Percentiles rank a stretch among this genome's conserved stretches.
Evolutionary conservation across 805 yeast species (phyloP).

Genomic region (Wickerhamiella sorbophila): DNA sequence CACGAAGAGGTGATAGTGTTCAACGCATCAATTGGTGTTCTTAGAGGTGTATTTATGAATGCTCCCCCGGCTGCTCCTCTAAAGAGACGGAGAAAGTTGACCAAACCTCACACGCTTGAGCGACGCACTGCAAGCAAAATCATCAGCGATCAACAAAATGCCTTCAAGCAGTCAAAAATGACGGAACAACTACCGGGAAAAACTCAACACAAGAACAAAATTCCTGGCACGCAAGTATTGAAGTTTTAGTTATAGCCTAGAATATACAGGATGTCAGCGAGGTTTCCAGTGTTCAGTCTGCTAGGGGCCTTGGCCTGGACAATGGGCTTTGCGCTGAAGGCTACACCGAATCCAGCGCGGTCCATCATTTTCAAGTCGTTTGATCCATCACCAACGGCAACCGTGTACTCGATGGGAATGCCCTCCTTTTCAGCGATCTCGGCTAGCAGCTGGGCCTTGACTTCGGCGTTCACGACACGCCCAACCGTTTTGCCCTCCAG

Average conservation of each 20-base stretch:
- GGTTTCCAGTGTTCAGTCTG: constrained; percentile 55
- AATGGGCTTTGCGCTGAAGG: constrained; percentile 94
- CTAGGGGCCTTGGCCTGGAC: constrained; percentile 79
- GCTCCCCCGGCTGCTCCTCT: background rate
- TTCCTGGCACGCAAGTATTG: background rate
- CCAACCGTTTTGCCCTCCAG: constrained; percentile 72
- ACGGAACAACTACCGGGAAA: background rate
- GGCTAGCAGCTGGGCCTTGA: constrained; percentile 59
- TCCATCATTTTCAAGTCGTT: constrained; percentile 90
- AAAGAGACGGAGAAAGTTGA: background rate
- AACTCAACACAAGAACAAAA: background rate
- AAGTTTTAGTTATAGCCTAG: constrained; percentile 38
- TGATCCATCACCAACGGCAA: constrained; percentile 96
- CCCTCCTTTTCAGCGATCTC: constrained; percentile 28
- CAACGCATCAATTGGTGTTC: constrained; percentile 67
- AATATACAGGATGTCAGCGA: constrained; percentile 66
- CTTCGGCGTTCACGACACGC: constrained; percentile 70
- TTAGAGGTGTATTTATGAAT: constrained; percentile 1
- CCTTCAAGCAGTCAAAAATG: background rate
- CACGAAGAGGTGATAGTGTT: constrained; percentile 62
- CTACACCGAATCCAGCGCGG: constrained; percentile 83
- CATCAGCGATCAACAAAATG: background rate
- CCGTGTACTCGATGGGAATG: constrained; percentile 31
- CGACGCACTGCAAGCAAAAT: background rate
- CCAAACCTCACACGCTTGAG: background rate